Percentiles rank a stretch among this genome's conserved stretches.
Evolutionary conservation across 805 yeast genomes (phyloP).

Genomic region (Yarrowia divulgata): DNA sequence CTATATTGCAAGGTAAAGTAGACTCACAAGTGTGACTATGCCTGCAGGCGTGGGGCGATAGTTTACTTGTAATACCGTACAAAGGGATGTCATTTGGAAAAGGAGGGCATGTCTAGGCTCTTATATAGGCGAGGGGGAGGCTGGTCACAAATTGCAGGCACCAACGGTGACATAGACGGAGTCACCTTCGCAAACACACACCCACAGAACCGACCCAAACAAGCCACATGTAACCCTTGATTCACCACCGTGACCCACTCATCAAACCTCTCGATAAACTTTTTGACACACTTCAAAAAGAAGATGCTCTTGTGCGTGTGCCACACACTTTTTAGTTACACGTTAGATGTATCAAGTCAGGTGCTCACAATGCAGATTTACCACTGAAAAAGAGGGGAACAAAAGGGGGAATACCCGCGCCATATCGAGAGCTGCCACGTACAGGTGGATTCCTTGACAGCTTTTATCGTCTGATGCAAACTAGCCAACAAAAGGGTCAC

Average conservation of each 20-base stretch:
- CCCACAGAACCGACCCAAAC: too few species aligned
- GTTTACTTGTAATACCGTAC: neutral
- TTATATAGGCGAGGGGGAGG: too few species aligned
- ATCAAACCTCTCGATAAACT: neutral
- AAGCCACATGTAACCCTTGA: too few species aligned
- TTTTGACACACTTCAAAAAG: neutral
- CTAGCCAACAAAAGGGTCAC: too few species aligned
- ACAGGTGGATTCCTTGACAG: too few species aligned
- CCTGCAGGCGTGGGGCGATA: constrained; percentile 31
- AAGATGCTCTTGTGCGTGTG: constrained; percentile 6
- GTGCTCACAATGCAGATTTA: constrained; percentile 12
- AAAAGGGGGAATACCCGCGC: too few species aligned
- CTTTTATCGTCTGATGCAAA: too few species aligned
- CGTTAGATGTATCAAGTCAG: constrained; percentile 14
- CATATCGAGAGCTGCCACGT: too few species aligned
- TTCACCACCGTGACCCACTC: too few species aligned
- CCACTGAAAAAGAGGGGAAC: neutral
- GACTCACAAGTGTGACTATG: neutral
- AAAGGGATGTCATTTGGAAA: neutral
- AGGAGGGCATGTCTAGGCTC: neutral
- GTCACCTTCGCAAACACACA: too few species aligned
- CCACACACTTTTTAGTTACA: constrained; percentile 6
- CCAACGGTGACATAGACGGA: too few species aligned
- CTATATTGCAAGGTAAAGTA: neutral
- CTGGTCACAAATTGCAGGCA: too few species aligned